Percentiles rank a stretch among this genome's conserved stretches.
phyloP scores from a whole-genome alignment of 345 rosid genomes.

The Aquilaria yunnanensis region DNA sequence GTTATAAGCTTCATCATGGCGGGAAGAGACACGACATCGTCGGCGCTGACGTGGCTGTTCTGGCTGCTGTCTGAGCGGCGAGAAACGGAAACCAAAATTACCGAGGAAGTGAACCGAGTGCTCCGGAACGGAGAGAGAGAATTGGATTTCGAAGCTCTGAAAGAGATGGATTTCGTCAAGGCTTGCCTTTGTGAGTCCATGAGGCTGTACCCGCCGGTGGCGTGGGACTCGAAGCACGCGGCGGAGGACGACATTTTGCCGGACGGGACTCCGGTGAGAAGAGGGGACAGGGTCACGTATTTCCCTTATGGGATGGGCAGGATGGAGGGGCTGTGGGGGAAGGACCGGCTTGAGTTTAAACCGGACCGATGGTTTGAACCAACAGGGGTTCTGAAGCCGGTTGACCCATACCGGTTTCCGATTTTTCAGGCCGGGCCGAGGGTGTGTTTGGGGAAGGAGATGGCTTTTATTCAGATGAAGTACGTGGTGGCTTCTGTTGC shows the following conservation, averaged over 20 bases:
- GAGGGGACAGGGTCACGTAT: conserved; percentile 55
- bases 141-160: conserved; percentile 29
- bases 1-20: conserved; percentile 64
- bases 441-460: conserved; percentile 66
- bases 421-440: conserved; percentile 79
- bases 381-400: conserved; percentile 26
- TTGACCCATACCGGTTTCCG: conserved; percentile 50
- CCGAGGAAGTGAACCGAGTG: conserved; percentile 25
- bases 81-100: conserved; percentile 23
- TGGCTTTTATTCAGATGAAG: conserved; percentile 76
- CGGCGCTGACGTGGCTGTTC: conserved; percentile 72
- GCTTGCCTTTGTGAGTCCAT: conserved; percentile 64
- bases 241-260: conserved; percentile 46
- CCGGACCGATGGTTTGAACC: conserved; percentile 56
- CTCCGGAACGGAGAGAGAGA: neutral
- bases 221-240: conserved; percentile 71
- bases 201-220: conserved; percentile 71
- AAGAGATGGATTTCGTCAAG: conserved; percentile 43
- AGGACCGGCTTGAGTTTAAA: conserved; percentile 53
- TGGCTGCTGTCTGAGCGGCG: conserved; percentile 44
- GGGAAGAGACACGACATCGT: conserved; percentile 64
- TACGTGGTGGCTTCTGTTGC: conserved; percentile 47
- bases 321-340: conserved; percentile 68
- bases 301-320: conserved; percentile 75
- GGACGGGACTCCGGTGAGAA: conserved; percentile 47